Evolutionary conservation across 2,329 filamentous ascomycete species (phyloP).

Genomic region (Geoglossum cookeanum): DNA sequence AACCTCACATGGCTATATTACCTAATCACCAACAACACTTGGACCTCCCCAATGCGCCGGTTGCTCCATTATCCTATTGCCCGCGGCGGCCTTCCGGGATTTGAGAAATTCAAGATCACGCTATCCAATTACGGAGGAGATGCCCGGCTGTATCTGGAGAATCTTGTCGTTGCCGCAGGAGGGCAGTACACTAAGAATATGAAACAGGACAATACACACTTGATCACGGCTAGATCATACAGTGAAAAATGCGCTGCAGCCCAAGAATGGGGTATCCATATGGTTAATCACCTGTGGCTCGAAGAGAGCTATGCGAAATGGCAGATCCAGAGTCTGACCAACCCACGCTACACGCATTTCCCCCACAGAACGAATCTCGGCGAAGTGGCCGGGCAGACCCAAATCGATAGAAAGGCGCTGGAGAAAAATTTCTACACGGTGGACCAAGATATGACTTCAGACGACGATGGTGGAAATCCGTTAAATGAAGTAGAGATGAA

Average conservation of each 20-base stretch:
- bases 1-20: constrained; percentile 90
- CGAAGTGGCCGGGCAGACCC: constrained; percentile 80
- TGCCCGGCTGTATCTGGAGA: constrained; percentile 81
- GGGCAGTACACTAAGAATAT: constrained; percentile 88
- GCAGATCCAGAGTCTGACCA: constrained; percentile 50
- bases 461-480: not conserved
- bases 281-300: constrained; percentile 91
- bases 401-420: constrained; percentile 51
- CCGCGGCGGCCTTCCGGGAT: constrained; percentile 57
- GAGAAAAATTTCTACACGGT: constrained; percentile 47
- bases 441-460: constrained; percentile 10
- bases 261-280: constrained; percentile 74
- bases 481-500: not conserved
- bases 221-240: constrained; percentile 73
- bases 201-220: constrained; percentile 86
- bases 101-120: constrained; percentile 59
- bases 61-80: constrained; percentile 83
- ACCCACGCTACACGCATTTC: constrained; percentile 67
- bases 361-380: constrained; percentile 77
- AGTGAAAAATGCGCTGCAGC: constrained; percentile 92
- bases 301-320: constrained; percentile 94
- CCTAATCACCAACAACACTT: constrained; percentile 71
- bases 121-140: constrained; percentile 95
- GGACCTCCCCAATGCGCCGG: constrained; percentile 67
- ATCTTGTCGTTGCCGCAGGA: constrained; percentile 65